These are phyloP conservation scores for Melaleuca alternifolia DNA, from an alignment of 345 rosid species.

Conservation along the genomic window DNA sequence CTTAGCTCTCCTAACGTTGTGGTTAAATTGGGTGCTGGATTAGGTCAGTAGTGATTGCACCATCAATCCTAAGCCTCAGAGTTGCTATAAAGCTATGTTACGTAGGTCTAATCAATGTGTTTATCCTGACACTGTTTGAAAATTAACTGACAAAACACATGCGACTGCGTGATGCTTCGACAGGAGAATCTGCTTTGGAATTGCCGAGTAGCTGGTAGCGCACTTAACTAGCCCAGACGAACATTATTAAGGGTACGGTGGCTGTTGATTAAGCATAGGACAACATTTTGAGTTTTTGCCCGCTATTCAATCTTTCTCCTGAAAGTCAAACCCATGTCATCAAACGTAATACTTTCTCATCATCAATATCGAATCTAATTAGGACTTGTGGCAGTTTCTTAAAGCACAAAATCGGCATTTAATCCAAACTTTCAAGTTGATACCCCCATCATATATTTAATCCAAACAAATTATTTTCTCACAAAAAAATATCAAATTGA, in stretches of 20 bases:
- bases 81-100: not conserved
- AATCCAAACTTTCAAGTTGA: rapidly evolving
- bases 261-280: not conserved
- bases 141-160: not conserved
- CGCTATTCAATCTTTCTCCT: not conserved
- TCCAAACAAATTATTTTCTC: not conserved
- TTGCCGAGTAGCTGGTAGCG: not conserved
- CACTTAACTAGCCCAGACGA: not conserved
- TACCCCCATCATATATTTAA: not conserved
- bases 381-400: not conserved
- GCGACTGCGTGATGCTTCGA: not conserved
- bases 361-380: not conserved
- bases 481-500: not conserved
- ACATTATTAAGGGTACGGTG: not conserved
- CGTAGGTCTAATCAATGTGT: not conserved
- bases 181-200: not conserved
- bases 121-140: not conserved
- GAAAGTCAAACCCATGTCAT: not conserved
- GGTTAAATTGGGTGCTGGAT: not conserved
- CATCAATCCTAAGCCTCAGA: not conserved
- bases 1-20: not conserved
- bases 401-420: not conserved
- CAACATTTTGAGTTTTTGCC: not conserved
- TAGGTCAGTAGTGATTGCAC: not conserved
- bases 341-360: not conserved